Evolutionary conservation across 2,329 filamentous ascomycete species (phyloP), one percentile per base, ranked within the genome.

Genomic region (Calonectria fujianensis): DNA sequence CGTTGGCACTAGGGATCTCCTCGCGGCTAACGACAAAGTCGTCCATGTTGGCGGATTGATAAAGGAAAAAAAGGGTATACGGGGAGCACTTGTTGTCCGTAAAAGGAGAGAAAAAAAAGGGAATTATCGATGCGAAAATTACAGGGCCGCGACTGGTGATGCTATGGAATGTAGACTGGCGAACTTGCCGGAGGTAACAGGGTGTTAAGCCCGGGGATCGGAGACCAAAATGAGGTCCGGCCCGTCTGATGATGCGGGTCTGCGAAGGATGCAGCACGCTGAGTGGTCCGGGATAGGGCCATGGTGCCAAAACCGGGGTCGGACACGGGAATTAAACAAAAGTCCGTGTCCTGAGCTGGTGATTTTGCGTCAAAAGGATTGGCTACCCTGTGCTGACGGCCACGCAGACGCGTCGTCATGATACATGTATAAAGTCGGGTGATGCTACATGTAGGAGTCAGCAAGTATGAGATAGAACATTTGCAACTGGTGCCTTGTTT

Each of bases 1-100:
- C 70, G 13, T 51, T 65, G 10, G 20, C 61, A 10, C 20, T 9
- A 35, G 57, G 11, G 13, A 39, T 63, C 37, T 32, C 65, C 20
- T 73, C 71, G 51, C 71, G 73, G 50, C 67, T 79, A n/a, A 79
- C 63, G 32, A 80, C 74, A 54, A 72, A 73, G 31, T 81, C 77
- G 32, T 80, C 79, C 79, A 80, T 80, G 13, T 9, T 39, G 9
- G 18, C 24, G 32, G 13, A 16, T 37, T 6, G 29, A 50, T 14
- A 29, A 27, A 31, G n/a, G 18, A 18, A 9, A 27, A 57, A 14
- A 11, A 1, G 24, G 11, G 2, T 7, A 16, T 16, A 41, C 35
- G 39, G 32, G 39, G 32, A 11, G 31, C 16, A 14, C 14, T 32
- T 35, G 3, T 14, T 5, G 5, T 63, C 57, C 41, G 57, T 20